Base-by-base conservation (phyloP, 495 filamentous ascomycete genomes). In the Hypoxylon rickii region DNA sequence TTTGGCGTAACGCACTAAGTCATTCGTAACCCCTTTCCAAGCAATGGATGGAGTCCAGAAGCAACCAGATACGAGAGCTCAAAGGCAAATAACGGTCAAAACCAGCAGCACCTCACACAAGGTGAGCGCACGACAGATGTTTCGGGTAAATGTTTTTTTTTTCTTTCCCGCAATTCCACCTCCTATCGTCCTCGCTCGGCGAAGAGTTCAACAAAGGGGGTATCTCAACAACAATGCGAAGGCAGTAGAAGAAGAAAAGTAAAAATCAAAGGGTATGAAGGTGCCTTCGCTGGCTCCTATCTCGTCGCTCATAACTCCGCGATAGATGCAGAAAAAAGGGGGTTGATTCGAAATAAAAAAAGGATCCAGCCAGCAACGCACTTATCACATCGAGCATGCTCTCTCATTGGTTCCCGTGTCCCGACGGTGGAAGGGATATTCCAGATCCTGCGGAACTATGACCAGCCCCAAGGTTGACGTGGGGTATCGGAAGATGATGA, bases 141-240 rank as follows among this genome's bases (percentile, higher is more conserved):
- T 42, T 61, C 50, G 19, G 22, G 36, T 31, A 34, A 45, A 26
- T 22, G 56, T 53, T n/a, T 3, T 47, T n/a, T 32, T 41, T 55
- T 51, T 50, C 57, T 56, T 59, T 50, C 10, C 53, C 53, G 42
- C 51, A 61, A 58, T 56, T 43, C 44, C 40, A 61, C 50, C 63
- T 59, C 59, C 15, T 42, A 56, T 56, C 56, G 44, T 56, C 56
- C 66, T 66, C 66, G 59, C 46, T 59, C 66, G 56, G 59, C 66
- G 63, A 58, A 58, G 57, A 55, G 57, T 54, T 63, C 56, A 64
- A 69, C 58, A 69, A 69, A n/a, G 44, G 57, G 66, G 66, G 66
- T 69, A 69, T 69, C 66, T 69, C 50, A 66, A 66, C 52, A 66
- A 47, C 38, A 52, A 12, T 10, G 53, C 66, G 51, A 49, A 64